phyloP scores from a whole-genome alignment of 768 basidiomycete species.

The Lenzites betulinus region DNA sequence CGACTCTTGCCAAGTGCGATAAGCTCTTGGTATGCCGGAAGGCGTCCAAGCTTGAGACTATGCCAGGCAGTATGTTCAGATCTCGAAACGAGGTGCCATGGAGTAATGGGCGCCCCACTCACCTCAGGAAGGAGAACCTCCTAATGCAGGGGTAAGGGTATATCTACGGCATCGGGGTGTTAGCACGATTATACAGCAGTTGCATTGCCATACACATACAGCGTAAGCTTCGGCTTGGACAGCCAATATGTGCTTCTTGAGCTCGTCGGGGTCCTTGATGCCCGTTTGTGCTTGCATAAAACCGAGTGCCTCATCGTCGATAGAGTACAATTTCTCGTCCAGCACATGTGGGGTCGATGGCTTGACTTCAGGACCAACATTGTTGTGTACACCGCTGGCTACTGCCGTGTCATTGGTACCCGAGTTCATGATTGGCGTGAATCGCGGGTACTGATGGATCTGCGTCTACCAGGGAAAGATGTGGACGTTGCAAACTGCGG shows the following conservation, averaged over 20 bases:
- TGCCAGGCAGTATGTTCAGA: neutral
- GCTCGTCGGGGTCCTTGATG: conserved; percentile 25
- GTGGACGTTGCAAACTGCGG: too few species aligned
- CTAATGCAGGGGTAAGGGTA: conserved; percentile 31
- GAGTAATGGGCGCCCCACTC: neutral
- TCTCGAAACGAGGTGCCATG: neutral
- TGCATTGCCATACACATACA: conserved; percentile 16
- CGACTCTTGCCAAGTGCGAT: conserved; percentile 39
- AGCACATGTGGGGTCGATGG: neutral
- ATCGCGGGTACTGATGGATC: too few species aligned
- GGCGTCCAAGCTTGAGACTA: conserved; percentile 24
- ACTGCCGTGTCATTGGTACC: neutral
- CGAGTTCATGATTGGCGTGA: neutral
- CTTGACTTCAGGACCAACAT: neutral
- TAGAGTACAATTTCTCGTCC: conserved; percentile 9
- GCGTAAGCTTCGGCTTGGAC: conserved; percentile 27
- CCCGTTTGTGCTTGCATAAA: conserved; percentile 29
- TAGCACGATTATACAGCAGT: too few species aligned
- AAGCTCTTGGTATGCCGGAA: conserved; percentile 25
- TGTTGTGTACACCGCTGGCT: neutral
- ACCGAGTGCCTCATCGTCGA: conserved; percentile 18
- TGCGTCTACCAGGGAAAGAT: too few species aligned
- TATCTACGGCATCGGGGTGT: conserved; percentile 5
- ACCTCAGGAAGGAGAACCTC: conserved; percentile 24
- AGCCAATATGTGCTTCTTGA: conserved; percentile 28